Evolutionary conservation across 2,329 filamentous ascomycete species (phyloP).

Genomic region (Colletotrichum camelliae): DNA sequence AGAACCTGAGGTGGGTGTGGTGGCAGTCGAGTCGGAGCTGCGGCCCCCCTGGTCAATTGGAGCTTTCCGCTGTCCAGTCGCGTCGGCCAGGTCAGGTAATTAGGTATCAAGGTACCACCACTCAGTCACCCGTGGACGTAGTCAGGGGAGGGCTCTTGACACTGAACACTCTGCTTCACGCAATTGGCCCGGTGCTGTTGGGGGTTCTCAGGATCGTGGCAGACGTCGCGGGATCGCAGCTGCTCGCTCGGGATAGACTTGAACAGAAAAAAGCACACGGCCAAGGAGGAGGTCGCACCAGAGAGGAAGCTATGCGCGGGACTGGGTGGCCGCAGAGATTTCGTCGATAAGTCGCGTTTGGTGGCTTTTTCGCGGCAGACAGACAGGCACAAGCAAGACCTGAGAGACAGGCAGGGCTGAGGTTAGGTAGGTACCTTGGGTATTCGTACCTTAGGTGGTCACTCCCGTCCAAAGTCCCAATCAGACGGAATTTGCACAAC

Average conservation of each 20-base stretch:
- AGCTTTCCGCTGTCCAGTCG: not conserved
- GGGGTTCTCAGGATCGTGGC: not conserved
- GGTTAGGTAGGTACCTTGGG: not conserved
- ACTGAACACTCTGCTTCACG: not conserved
- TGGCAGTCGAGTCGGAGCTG: constrained; percentile 8
- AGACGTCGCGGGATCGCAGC: not conserved
- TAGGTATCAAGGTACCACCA: not conserved
- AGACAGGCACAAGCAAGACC: not conserved
- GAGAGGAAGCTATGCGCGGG: not conserved
- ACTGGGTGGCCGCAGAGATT: not conserved
- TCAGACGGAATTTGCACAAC: not conserved
- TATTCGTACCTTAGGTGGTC: not conserved
- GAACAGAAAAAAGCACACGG: not conserved
- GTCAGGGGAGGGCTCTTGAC: not conserved
- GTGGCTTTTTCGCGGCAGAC: not conserved
- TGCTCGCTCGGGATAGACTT: not conserved
- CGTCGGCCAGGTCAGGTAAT: not conserved
- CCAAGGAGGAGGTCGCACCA: not conserved
- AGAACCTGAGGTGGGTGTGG: not conserved
- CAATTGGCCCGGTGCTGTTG: constrained; percentile 8
- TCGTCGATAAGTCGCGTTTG: not conserved
- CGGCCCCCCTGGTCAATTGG: constrained; percentile 4
- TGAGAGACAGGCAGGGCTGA: not conserved
- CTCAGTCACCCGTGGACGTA: not conserved
- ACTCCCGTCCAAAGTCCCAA: not conserved